Percentiles rank a stretch among this genome's conserved stretches.
phyloP scores from a whole-genome alignment of 768 basidiomycete species.

The Leucosporidium creatinivorum region DNA sequence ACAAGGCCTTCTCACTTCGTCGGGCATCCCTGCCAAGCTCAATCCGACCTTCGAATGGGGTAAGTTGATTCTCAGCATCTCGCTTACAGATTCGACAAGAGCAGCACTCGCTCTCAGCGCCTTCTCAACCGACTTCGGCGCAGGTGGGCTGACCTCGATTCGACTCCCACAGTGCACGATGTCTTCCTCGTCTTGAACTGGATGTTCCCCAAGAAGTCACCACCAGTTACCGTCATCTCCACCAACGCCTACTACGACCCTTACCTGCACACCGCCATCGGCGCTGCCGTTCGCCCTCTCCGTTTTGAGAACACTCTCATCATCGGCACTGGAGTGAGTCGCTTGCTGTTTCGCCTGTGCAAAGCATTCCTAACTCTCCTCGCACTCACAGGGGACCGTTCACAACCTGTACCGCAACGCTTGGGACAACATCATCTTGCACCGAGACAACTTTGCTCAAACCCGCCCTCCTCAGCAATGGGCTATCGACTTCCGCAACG shows the following conservation, averaged over 20 bases:
- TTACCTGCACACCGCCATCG: slow-evolving; percentile 24
- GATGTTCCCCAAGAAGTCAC: slow-evolving; percentile 26
- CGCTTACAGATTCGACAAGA: too few relatives aligned
- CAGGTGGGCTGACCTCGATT: neutral
- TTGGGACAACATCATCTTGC: slow-evolving; percentile 16
- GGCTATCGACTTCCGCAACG: slow-evolving; percentile 29
- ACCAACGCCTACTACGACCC: slow-evolving; percentile 32
- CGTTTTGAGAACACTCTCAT: slow-evolving; percentile 21
- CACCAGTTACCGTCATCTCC: slow-evolving; percentile 16
- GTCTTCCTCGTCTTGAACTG: slow-evolving; percentile 25
- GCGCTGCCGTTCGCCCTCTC: slow-evolving; percentile 21
- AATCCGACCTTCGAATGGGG: slow-evolving; percentile 28
- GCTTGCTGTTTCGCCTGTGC: neutral
- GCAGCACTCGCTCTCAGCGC: too few relatives aligned
- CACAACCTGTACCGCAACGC: slow-evolving; percentile 1
- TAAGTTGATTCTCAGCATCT: neutral
- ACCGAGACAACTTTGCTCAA: slow-evolving; percentile 32
- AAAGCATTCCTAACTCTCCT: neutral
- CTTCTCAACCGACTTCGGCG: neutral
- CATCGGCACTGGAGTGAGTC: slow-evolving; percentile 23
- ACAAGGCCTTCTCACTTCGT: neutral
- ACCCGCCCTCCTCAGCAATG: slow-evolving; percentile 25
- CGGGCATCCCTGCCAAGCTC: slow-evolving; percentile 21
- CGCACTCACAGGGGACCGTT: neutral
- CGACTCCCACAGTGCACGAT: neutral